Evolutionary conservation across 1,139 yeast species (phyloP), one percentile per base, ranked within the genome.

Genomic region (Taphrina confusa): DNA sequence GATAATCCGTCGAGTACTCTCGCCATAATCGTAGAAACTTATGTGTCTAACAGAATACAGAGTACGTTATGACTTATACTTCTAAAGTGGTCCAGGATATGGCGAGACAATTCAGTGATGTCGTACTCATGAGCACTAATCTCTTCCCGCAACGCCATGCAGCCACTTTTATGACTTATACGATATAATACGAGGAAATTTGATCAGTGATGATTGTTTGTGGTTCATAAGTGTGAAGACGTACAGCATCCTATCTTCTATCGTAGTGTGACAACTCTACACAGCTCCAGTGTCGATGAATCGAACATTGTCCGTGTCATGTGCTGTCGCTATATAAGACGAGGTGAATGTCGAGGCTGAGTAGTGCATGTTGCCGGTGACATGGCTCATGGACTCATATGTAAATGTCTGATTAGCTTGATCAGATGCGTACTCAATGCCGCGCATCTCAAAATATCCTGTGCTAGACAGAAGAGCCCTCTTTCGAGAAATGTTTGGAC

Each of bases 1-100:
- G 57, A 55, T 14, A 61, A 49, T 25, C 63, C 52, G 14, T 61
- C 63, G 36, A 54, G 51, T 11, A 54, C 58, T 11, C 51, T 22
- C 20, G 58, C 58, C 58, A 54, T 54, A 12, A 12, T 40, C 12
- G 40, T 8, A 16, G n/a, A 16, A 36, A 8, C 11, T 11, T 28
- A 8, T 28, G n/a, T n/a, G n/a, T n/a, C n/a, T n/a, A n/a, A n/a
- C n/a, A n/a, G n/a, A n/a, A n/a, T n/a, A n/a, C n/a, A n/a, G n/a
- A n/a, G n/a, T n/a, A n/a, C n/a, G n/a, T n/a, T n/a, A n/a, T n/a
- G n/a, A 12, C 37, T 12, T 18, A 6, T 18, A 18, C n/a, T 12
- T 33, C 11, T 28, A 11, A 33, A 12, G 4, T 12, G 6, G 37
- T 12, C 6, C 4, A 18, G 25, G 42, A 18, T 37, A 25, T 25